phyloP scores from a whole-genome alignment of 129 eudicot genomes.

The Flaveria bidentis region DNA sequence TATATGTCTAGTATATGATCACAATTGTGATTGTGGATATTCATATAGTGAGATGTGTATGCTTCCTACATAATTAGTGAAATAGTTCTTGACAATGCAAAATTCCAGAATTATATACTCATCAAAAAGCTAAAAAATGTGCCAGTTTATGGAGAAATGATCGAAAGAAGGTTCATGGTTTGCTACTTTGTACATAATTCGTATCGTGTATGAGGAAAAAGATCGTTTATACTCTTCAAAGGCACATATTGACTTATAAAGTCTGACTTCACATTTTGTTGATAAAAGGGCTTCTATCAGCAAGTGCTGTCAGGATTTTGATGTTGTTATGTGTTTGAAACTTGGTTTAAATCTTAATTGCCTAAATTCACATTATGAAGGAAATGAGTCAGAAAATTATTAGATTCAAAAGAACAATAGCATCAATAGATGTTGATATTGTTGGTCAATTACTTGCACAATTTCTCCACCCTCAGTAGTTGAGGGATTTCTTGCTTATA shows the following conservation, averaged over 20 bases:
- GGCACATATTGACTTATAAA: not conserved
- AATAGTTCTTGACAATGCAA: not conserved
- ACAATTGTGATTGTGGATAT: not conserved
- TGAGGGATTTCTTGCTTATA: too few species aligned
- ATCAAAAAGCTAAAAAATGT: not conserved
- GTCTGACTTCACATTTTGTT: not conserved
- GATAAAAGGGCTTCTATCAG: not conserved
- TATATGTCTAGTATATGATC: not conserved
- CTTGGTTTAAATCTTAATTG: not conserved
- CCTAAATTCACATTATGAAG: too few species aligned
- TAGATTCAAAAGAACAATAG: not conserved
- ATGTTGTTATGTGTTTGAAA: not conserved
- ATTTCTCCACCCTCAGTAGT: too few species aligned
- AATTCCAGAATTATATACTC: not conserved
- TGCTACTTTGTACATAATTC: not conserved
- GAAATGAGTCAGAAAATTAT: not conserved
- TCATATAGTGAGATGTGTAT: slow-evolving; percentile 11
- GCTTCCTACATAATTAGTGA: not conserved
- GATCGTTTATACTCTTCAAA: not conserved
- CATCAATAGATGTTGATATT: too few species aligned
- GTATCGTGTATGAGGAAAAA: too few species aligned
- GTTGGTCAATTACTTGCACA: too few species aligned
- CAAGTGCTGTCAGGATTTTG: too few species aligned
- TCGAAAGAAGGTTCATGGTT: not conserved
- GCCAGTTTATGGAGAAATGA: not conserved